Evolutionary conservation across 495 filamentous ascomycete genomes (phyloP), one percentile per base, ranked within the genome.

Genomic region (Jackrogersella multiformis): DNA sequence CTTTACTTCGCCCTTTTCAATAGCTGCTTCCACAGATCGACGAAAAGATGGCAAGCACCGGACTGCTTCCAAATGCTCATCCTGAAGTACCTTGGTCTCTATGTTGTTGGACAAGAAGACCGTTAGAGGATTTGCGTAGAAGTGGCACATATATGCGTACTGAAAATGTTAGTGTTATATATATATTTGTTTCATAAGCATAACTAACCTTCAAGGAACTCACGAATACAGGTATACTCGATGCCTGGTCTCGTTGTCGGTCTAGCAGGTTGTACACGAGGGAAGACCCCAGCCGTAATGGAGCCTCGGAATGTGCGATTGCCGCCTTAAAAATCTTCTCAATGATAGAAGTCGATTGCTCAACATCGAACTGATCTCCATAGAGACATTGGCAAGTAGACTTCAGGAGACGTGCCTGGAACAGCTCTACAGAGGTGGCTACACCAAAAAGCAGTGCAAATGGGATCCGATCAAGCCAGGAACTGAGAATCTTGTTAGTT

Each of bases 91-190:
- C 1, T 81, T 65, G 5, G 75, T 38, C 7, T 74, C 64, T 26
- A 61, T 66, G n/a, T 71, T 63, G n/a, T 77, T 74, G 2, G 78
- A 76, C 15, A 86, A 80, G 34, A 96, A 79, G 15, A 92, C 77
- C 41, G 91, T 90, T n/a, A 97, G 78, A 0, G 92, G 86, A 74
- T 98, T 97, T 38, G 91, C 91, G 72, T 94, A 98, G 74, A 96
- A 97, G 75, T 97, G 92, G 26, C 90, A 92, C 94, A 99, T 97
- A 68, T 95, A 94, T 12, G 89, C 87, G 77, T 97, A 97, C 90
- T 96, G 64, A 10, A 51, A 46, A 2, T 26, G 16, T 38, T 24
- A 70, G 61, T 65, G 56, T 36, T 23, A 34, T 16, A 57, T 16
- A 52, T 2, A 51, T 51, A 10, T 8, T 9, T 28, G 3, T n/a